Evolutionary conservation across 2,329 filamentous ascomycete species (phyloP).

Genomic region (Didymella keratinophila): DNA sequence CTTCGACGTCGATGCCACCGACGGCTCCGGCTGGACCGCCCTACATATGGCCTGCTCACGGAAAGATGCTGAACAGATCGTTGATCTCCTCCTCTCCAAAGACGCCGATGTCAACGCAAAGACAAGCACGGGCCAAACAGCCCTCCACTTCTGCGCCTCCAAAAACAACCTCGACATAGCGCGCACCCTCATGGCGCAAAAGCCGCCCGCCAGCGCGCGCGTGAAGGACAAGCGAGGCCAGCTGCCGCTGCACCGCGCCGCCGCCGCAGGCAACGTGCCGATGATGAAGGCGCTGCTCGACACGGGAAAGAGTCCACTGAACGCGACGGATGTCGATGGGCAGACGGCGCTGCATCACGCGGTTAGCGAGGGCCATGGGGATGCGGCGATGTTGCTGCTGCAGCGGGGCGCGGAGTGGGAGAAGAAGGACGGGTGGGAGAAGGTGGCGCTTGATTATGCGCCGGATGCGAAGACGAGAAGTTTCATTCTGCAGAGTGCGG

Average conservation of each 20-base stretch:
- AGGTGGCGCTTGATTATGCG: constrained; percentile 78
- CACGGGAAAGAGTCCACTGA: constrained; percentile 78
- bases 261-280: constrained; percentile 86
- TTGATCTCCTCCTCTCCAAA: constrained; percentile 72
- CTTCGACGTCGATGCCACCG: constrained; percentile 86
- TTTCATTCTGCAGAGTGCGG: constrained; percentile 79
- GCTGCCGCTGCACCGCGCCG: constrained; percentile 88
- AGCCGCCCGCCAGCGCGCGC: constrained; percentile 72
- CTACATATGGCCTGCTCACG: constrained; percentile 83
- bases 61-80: constrained; percentile 72
- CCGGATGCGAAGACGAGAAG: constrained; percentile 84
- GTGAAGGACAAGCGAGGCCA: constrained; percentile 88
- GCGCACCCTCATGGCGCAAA: constrained; percentile 75
- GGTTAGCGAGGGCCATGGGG: constrained; percentile 76
- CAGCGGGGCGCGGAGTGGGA: constrained; percentile 84
- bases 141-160: constrained; percentile 88
- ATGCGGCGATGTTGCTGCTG: constrained; percentile 81
- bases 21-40: constrained; percentile 82
- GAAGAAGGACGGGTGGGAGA: constrained; percentile 76
- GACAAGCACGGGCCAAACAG: constrained; percentile 77
- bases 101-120: constrained; percentile 77
- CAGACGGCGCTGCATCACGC: constrained; percentile 90
- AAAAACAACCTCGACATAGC: constrained; percentile 88
- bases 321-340: constrained; percentile 82
- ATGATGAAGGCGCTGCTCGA: constrained; percentile 84